A percentile compares a stretch with the other conserved stretches of the same genome.
Conservation (phyloP, 1,139 yeast genomes). For the Sporopachydermia cereana region DNA sequence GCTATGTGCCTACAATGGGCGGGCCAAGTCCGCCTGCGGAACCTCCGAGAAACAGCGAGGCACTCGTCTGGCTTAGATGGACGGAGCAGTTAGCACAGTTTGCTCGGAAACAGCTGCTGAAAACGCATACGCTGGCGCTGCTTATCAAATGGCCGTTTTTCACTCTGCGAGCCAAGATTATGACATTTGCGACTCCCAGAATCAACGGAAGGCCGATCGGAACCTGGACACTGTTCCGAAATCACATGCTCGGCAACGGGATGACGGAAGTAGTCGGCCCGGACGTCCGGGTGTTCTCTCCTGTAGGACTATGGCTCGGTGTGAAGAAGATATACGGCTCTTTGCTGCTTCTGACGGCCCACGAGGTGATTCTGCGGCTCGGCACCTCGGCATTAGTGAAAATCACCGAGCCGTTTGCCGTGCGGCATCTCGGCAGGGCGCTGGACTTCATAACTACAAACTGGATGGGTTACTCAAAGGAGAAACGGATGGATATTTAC, state of each 20-base stretch:
- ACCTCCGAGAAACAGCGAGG: neutral
- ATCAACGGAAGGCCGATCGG: neutral
- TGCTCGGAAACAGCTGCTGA: neutral
- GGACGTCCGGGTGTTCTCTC: neutral
- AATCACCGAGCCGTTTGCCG: neutral
- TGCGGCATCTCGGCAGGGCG: no score
- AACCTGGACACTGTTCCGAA: neutral
- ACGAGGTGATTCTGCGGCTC: neutral
- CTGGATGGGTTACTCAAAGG: no score
- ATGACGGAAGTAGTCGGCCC: neutral
- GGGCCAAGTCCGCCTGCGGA: no score
- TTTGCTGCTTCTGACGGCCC: neutral
- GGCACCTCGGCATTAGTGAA: neutral
- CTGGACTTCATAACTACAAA: neutral
- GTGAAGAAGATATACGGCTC: constrained; percentile 1
- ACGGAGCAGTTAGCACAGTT: neutral
- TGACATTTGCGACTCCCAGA: neutral
- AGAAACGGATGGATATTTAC: neutral
- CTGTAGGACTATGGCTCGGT: neutral
- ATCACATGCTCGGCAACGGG: neutral
- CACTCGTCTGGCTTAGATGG: neutral
- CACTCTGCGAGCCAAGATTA: neutral
- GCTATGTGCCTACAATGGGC: neutral
- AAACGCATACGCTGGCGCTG: neutral
- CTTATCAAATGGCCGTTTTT: neutral